Conservation (phyloP, 1,284 basidiomycete genomes). For the Golubevia pallescens region DNA sequence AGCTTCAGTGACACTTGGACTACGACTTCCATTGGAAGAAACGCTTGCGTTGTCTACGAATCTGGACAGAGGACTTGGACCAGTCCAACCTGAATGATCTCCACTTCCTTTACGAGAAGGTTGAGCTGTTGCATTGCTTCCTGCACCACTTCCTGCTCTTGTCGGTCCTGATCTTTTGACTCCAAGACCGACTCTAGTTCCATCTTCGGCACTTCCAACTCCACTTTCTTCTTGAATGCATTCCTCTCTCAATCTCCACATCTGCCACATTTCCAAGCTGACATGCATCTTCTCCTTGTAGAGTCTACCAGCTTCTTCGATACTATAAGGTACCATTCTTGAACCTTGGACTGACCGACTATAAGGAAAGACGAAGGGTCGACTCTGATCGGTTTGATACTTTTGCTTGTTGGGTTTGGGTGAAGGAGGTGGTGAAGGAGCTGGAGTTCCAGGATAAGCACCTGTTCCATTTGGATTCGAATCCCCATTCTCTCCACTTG, state of each 20-base stretch:
- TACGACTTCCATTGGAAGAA: constrained; percentile 40
- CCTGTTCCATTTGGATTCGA: not conserved
- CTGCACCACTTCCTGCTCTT: not conserved
- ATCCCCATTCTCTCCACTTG: constrained; percentile 2
- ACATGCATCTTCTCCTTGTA: constrained; percentile 91
- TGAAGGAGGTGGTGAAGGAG: constrained; percentile 84
- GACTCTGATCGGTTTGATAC: constrained; percentile 93
- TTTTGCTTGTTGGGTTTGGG: constrained; percentile 95
- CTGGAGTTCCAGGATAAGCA: constrained; percentile 68
- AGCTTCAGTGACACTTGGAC: constrained; percentile 37
- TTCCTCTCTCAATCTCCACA: constrained; percentile 92
- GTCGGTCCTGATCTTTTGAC: constrained; percentile 8
- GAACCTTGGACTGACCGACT: constrained; percentile 68
- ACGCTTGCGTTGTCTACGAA: constrained; percentile 10
- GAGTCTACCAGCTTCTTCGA: constrained; percentile 91
- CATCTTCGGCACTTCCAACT: constrained; percentile 72
- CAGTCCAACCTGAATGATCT: not conserved
- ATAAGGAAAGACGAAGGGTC: constrained; percentile 96
- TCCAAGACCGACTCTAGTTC: constrained; percentile 33
- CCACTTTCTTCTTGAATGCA: constrained; percentile 93
- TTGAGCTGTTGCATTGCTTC: not conserved
- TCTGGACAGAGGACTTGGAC: constrained; percentile 11
- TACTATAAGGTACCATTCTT: constrained; percentile 83
- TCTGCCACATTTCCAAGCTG: constrained; percentile 85
- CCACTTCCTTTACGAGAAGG: not conserved